A percentile compares a stretch with the other conserved stretches of the same genome.
phyloP scores from a whole-genome alignment of 2,329 filamentous ascomycete genomes.

The Neofusicoccum umdonicola region DNA sequence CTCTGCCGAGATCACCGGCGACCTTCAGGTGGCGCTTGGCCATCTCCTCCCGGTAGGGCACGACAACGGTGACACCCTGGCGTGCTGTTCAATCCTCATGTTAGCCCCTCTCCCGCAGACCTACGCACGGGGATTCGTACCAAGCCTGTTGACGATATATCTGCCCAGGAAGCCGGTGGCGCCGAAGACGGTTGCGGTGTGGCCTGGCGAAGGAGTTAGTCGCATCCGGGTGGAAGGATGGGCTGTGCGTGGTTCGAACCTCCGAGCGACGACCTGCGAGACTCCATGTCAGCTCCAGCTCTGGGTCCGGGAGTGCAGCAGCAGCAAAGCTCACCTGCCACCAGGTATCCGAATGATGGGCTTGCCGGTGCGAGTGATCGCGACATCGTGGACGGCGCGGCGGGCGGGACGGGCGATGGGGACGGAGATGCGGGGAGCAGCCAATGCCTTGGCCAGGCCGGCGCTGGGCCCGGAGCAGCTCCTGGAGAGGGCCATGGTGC shows the following conservation, averaged over 20 bases:
- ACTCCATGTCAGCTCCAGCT: conserved; percentile 15
- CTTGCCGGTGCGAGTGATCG: conserved; percentile 94
- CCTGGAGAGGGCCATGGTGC: conserved; percentile 39
- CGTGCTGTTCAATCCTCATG: conserved; percentile 59
- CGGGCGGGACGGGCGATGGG: conserved; percentile 8
- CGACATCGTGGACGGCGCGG: conserved; percentile 67
- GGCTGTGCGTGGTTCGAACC: conserved; percentile 49
- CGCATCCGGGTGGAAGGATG: conserved; percentile 20
- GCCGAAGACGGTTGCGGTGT: conserved; percentile 96
- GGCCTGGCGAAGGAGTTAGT: conserved; percentile 58
- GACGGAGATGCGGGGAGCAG: conserved; percentile 27
- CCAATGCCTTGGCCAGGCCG: conserved; percentile 33
- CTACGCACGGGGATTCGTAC: conserved; percentile 45
- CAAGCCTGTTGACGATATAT: conserved; percentile 95
- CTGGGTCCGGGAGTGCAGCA: conserved; percentile 27
- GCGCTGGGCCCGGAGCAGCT: conserved; percentile 40
- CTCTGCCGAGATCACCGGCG: conserved; percentile 85
- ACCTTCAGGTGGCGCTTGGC: conserved; percentile 94
- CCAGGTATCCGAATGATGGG: conserved; percentile 85
- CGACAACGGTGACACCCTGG: conserved; percentile 88
- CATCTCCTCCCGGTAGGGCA: conserved; percentile 97
- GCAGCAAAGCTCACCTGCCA: conserved; percentile 67
- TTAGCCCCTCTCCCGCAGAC: neutral
- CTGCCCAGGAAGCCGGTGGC: conserved; percentile 92
- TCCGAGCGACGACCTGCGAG: conserved; percentile 73